phyloP scores from a whole-genome alignment of 371 early-diverging fungal genomes.

The Paraphysoderma sedebokerense region DNA sequence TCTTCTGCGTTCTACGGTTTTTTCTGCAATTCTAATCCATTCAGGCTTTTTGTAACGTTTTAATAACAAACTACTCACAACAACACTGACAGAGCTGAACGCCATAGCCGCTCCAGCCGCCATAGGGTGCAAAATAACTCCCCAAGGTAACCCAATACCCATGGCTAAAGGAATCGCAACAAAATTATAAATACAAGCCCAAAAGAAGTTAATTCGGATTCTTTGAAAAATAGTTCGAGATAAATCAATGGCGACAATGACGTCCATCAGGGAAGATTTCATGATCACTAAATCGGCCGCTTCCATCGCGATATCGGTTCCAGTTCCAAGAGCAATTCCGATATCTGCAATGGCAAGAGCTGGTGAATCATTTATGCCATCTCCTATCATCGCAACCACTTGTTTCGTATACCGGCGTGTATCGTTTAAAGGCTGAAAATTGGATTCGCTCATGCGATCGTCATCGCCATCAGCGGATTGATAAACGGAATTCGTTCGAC shows the following conservation, averaged over 20 bases:
- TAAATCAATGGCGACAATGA: slow-evolving; percentile 69
- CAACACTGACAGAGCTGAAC: slow-evolving; percentile 79
- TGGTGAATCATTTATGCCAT: slow-evolving; percentile 97
- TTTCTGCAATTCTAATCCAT: not conserved
- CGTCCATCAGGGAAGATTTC: slow-evolving; percentile 40
- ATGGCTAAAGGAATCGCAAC: slow-evolving; percentile 85
- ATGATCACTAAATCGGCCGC: slow-evolving; percentile 77
- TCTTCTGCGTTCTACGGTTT: not conserved
- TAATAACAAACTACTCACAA: slow-evolving; percentile 66
- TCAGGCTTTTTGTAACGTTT: slow-evolving; percentile 11
- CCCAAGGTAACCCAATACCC: slow-evolving; percentile 76
- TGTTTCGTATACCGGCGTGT: not conserved
- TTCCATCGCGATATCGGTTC: slow-evolving; percentile 90
- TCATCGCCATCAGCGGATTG: too few relatives aligned
- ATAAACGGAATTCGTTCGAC: too few relatives aligned
- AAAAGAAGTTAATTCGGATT: slow-evolving; percentile 66
- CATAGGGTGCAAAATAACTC: slow-evolving; percentile 71
- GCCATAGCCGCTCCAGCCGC: slow-evolving; percentile 90
- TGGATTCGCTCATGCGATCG: too few relatives aligned
- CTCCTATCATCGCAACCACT: slow-evolving; percentile 91
- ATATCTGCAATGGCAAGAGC: slow-evolving; percentile 82
- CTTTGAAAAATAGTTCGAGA: slow-evolving; percentile 63
- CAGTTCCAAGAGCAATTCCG: slow-evolving; percentile 85
- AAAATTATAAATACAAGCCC: slow-evolving; percentile 80
- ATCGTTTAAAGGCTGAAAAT: too few relatives aligned